Evolutionary conservation across 2,329 filamentous ascomycete species (phyloP).

Genomic region (Phialophora macrospora): DNA sequence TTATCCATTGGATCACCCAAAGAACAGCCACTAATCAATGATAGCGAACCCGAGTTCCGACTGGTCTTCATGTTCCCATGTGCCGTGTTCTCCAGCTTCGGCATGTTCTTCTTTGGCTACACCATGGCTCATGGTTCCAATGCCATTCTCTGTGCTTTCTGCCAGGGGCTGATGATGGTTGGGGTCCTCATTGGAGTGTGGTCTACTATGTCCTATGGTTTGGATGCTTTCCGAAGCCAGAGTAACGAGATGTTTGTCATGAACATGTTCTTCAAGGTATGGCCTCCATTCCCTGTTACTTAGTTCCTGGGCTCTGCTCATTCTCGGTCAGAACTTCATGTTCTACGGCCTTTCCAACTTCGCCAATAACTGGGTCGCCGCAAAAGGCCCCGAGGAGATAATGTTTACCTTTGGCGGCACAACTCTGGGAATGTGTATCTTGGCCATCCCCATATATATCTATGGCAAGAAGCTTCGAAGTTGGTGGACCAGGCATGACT

Average conservation of each 20-base stretch:
- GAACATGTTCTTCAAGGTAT: slow-evolving; percentile 42
- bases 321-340: slow-evolving; percentile 40
- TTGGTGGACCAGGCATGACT: slow-evolving; percentile 35
- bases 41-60: slow-evolving; percentile 42
- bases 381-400: slow-evolving; percentile 38
- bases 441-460: slow-evolving; percentile 40
- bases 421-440: slow-evolving; percentile 37
- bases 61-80: slow-evolving; percentile 40
- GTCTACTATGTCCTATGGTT: slow-evolving; percentile 37
- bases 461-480: slow-evolving; percentile 38
- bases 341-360: slow-evolving; percentile 42
- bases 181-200: slow-evolving; percentile 41
- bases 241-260: slow-evolving; percentile 42
- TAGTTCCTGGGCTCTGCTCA: not conserved
- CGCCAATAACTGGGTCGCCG: slow-evolving; percentile 41
- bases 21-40: not conserved
- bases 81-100: slow-evolving; percentile 35
- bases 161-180: slow-evolving; percentile 41
- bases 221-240: slow-evolving; percentile 41
- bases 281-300: not conserved
- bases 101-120: slow-evolving; percentile 42
- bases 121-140: slow-evolving; percentile 32
- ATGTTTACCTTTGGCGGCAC: slow-evolving; percentile 43
- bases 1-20: not conserved
- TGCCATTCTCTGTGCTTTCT: slow-evolving; percentile 41